Percentiles rank a stretch among this genome's conserved stretches.
phyloP scores from a whole-genome alignment of 176 grass and related monocot species.

The Metroxylon sagu region DNA sequence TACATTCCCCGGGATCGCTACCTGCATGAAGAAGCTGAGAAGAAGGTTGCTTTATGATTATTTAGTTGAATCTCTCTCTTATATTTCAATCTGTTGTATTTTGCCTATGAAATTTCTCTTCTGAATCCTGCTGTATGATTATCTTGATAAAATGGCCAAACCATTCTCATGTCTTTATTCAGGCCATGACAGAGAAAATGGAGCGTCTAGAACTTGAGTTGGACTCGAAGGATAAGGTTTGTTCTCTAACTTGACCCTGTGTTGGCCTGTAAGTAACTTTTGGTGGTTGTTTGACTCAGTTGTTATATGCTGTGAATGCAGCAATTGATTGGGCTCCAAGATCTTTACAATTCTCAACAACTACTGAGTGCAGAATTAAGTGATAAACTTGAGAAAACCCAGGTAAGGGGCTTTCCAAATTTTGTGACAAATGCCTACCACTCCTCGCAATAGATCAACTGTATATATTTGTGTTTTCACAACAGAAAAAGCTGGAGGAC shows the following conservation, averaged over 20 bases:
- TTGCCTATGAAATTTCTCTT: too few relatives aligned
- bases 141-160: too few relatives aligned
- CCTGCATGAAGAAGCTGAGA: constrained; percentile 96
- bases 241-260: not conserved
- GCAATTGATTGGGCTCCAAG: constrained; percentile 94
- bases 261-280: too few relatives aligned
- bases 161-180: not conserved
- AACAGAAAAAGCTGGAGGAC: constrained; percentile 79
- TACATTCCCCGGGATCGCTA: constrained; percentile 93
- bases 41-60: constrained; percentile 57
- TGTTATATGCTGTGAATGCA: constrained; percentile 24
- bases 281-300: not conserved
- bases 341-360: constrained; percentile 86
- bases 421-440: too few relatives aligned
- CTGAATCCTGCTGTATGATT: too few relatives aligned
- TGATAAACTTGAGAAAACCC: constrained; percentile 77
- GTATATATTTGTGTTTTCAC: not conserved
- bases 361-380: constrained; percentile 76
- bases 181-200: constrained; percentile 96
- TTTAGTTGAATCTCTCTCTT: not conserved
- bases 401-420: constrained; percentile 27
- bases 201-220: constrained; percentile 80
- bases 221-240: constrained; percentile 91
- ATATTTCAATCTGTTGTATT: too few relatives aligned
- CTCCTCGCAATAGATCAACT: too few relatives aligned